phyloP scores from a whole-genome alignment of 371 early-diverging fungal species.

The Choanephora cucurbitarum region DNA sequence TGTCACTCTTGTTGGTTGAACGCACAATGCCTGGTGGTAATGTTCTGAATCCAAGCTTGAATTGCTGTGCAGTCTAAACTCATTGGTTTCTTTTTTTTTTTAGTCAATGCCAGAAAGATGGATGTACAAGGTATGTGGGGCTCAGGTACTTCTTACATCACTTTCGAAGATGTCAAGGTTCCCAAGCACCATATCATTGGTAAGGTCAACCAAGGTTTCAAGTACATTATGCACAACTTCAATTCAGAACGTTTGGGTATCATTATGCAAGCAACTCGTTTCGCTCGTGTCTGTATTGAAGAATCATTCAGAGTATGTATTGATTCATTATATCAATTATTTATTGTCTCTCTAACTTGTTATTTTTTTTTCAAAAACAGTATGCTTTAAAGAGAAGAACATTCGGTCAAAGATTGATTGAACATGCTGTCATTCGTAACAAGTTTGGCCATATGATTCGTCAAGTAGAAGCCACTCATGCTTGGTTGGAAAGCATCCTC shows the following conservation, averaged over 20 bases:
- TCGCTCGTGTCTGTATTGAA: constrained; percentile 86
- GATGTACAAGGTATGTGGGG: constrained; percentile 77
- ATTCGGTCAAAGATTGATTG: constrained; percentile 78
- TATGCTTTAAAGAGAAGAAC: constrained; percentile 88
- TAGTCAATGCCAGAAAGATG: constrained; percentile 70
- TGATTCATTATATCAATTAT: too few species aligned
- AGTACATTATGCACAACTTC: constrained; percentile 77
- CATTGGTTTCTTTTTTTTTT: constrained; percentile 2
- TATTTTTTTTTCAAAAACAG: constrained; percentile 13
- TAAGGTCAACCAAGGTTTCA: constrained; percentile 87
- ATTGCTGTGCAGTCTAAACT: background rate
- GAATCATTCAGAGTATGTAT: constrained; percentile 71
- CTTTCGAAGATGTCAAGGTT: constrained; percentile 86
- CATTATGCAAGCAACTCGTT: constrained; percentile 82
- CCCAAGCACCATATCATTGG: constrained; percentile 84
- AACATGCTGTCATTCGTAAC: constrained; percentile 73
- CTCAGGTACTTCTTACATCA: constrained; percentile 75
- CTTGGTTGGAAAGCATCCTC: constrained; percentile 78
- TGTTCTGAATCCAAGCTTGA: background rate
- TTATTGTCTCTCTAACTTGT: background rate
- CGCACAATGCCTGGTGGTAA: constrained; percentile 78
- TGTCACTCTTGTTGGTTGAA: constrained; percentile 79
- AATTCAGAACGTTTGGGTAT: constrained; percentile 83
- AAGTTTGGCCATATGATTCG: constrained; percentile 80
- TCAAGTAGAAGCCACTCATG: constrained; percentile 85